Base-by-base conservation (phyloP, 2,329 filamentous ascomycete species). In the Dactylellina sp. region DNA sequence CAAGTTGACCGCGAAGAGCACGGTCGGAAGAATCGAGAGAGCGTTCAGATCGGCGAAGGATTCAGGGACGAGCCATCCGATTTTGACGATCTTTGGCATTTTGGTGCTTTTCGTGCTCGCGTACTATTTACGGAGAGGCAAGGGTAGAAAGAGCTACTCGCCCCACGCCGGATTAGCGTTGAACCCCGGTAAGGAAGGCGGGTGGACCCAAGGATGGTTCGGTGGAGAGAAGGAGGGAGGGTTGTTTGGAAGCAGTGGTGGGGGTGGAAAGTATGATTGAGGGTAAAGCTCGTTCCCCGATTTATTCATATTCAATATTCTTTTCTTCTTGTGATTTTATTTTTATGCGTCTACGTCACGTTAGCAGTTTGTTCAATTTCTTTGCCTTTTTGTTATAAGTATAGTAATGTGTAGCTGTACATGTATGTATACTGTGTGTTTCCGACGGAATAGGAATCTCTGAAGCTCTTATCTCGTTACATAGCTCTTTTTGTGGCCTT, bases 1-100 rank as follows among this genome's bases (percentile, higher is more conserved):
- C 50, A 88, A 89, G 79, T 90, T 96, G 80, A 86, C 87, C 79
- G 85, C 90, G 32, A 95, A 94, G 83, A 88, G 90, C 75, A 93
- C 91, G n/a, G 89, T 91, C 70, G 89, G 87, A 61, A 85, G 85
- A 66, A 83, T 94, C 75, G 87, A 89, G 79, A 89, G 91, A 81
- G 82, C 92, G 72, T 91, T 92, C 82, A 82, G 82, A 75, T 80
- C 80, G 2, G 76, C 84, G 20, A 81, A 81, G 52, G 79, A 79
- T 20, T 82, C 82, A 59, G 78, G 81, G 20, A 77, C 79, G n/a
- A 79, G 80, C 32, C 84, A 86, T 75, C 84, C 84, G 0, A 79
- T 83, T 60, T 77, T 85, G 6, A 80, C 80, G 22, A 32, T 75
- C 9, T 63, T 79, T 44, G 56, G 60, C 7, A 39, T 72, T 16